Percentiles rank a stretch among this genome's conserved stretches.
Evolutionary conservation across 2,329 filamentous ascomycete species (phyloP).

Genomic region (Penicillium olsonii): DNA sequence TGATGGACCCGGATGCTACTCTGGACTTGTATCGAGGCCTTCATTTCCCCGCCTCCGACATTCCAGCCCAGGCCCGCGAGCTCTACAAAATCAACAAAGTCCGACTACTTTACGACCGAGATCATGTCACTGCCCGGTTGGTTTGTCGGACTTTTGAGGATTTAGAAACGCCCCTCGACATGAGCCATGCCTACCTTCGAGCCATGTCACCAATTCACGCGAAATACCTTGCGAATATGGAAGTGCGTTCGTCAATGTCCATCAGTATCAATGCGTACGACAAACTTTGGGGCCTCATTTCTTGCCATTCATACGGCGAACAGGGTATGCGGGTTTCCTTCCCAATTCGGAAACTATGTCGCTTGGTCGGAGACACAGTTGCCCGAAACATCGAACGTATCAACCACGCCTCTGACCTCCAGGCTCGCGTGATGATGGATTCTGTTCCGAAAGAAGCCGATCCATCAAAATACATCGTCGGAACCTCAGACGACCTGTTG

Average conservation of each 20-base stretch:
- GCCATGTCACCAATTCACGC: constrained; percentile 83
- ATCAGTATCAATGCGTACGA: constrained; percentile 77
- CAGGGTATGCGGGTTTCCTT: constrained; percentile 85
- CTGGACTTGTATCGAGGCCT: constrained; percentile 84
- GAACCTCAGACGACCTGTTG: constrained; percentile 81
- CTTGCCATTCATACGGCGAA: constrained; percentile 82
- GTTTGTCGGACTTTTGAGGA: constrained; percentile 73
- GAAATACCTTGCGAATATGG: constrained; percentile 87
- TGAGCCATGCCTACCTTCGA: constrained; percentile 80
- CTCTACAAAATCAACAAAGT: constrained; percentile 90
- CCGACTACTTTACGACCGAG: constrained; percentile 80
- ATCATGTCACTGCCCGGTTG: constrained; percentile 74
- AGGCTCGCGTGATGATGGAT: constrained; percentile 85
- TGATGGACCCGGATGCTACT: constrained; percentile 79
- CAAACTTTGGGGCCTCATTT: constrained; percentile 84
- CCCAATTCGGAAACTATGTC: constrained; percentile 88
- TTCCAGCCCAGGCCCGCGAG: constrained; percentile 86
- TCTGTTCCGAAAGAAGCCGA: constrained; percentile 80
- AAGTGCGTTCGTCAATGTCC: constrained; percentile 70
- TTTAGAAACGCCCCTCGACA: constrained; percentile 70
- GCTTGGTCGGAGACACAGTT: constrained; percentile 80
- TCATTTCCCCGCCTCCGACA: constrained; percentile 82
- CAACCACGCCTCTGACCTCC: constrained; percentile 72
- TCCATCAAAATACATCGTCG: constrained; percentile 85
- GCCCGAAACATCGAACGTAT: constrained; percentile 85